These are phyloP conservation scores for Xylariaceae sp. DNA, from an alignment of 2,329 filamentous ascomycete genomes.

Conservation along the genomic window DNA sequence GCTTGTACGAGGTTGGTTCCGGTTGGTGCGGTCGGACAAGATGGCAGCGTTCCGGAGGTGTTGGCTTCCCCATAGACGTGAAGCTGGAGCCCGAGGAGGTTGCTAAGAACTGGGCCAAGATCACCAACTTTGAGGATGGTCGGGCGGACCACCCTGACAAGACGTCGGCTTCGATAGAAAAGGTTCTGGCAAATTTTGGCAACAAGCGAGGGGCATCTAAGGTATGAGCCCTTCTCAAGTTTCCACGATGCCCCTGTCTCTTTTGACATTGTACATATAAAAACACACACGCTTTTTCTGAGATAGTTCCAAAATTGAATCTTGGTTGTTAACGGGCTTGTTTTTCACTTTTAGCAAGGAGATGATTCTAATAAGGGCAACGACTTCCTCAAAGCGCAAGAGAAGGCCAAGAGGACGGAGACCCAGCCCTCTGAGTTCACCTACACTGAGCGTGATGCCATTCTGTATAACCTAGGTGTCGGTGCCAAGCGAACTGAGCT, in stretches of 20 bases:
- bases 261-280: slow-evolving; percentile 23
- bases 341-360: slow-evolving; percentile 13
- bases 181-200: slow-evolving; percentile 73
- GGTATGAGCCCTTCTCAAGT: slow-evolving; percentile 45
- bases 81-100: slow-evolving; percentile 81
- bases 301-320: slow-evolving; percentile 22
- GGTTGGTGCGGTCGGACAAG: slow-evolving; percentile 89
- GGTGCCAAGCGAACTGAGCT: slow-evolving; percentile 89
- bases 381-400: slow-evolving; percentile 69
- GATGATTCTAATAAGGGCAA: slow-evolving; percentile 42
- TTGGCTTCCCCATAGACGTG: slow-evolving; percentile 85
- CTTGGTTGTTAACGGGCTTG: slow-evolving; percentile 21
- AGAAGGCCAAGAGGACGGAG: slow-evolving; percentile 60
- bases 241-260: slow-evolving; percentile 23
- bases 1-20: slow-evolving; percentile 89
- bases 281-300: slow-evolving; percentile 15
- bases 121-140: slow-evolving; percentile 81
- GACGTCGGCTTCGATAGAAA: slow-evolving; percentile 69
- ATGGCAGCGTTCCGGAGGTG: slow-evolving; percentile 88
- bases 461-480: slow-evolving; percentile 92
- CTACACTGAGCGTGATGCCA: slow-evolving; percentile 81
- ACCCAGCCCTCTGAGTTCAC: slow-evolving; percentile 64
- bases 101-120: slow-evolving; percentile 66
- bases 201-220: slow-evolving; percentile 61
- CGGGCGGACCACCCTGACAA: slow-evolving; percentile 82